These are phyloP conservation scores for Rachicladosporium sp. DNA, from an alignment of 2,329 filamentous ascomycete genomes.

Conservation along the genomic window DNA sequence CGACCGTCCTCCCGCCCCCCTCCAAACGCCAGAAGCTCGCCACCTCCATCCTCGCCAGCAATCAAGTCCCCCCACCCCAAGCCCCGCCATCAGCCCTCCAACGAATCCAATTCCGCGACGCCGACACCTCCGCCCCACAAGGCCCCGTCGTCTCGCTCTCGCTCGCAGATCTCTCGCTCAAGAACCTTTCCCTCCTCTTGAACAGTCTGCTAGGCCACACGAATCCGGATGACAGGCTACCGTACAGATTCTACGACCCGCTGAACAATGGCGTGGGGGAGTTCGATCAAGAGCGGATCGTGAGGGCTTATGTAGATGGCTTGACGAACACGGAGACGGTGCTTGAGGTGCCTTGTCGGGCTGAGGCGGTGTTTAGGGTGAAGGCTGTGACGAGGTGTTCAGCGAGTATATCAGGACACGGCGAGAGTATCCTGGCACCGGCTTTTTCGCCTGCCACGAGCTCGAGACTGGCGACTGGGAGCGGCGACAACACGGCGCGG, in stretches of 20 bases:
- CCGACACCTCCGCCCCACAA: slow-evolving; percentile 55
- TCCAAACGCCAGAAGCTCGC: slow-evolving; percentile 79
- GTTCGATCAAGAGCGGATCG: slow-evolving; percentile 23
- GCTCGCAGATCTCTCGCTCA: slow-evolving; percentile 72
- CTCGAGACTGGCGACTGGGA: slow-evolving; percentile 70
- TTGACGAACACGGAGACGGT: slow-evolving; percentile 45
- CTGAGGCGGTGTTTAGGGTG: slow-evolving; percentile 88
- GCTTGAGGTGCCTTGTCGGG: slow-evolving; percentile 53
- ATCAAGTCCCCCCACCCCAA: slow-evolving; percentile 61
- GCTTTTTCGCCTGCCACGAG: slow-evolving; percentile 75
- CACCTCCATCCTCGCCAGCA: slow-evolving; percentile 54
- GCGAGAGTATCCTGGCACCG: slow-evolving; percentile 74
- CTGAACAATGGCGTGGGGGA: slow-evolving; percentile 33
- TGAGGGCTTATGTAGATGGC: slow-evolving; percentile 35
- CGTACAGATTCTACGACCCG: slow-evolving; percentile 50
- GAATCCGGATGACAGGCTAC: slow-evolving; percentile 49
- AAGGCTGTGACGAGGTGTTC: slow-evolving; percentile 84
- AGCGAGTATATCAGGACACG: slow-evolving; percentile 79
- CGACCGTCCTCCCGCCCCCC: slow-evolving; percentile 69
- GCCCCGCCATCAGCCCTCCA: slow-evolving; percentile 54
- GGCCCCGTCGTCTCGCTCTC: slow-evolving; percentile 64
- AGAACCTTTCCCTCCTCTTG: slow-evolving; percentile 75
- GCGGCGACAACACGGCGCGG: slow-evolving; percentile 78
- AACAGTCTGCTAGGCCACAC: slow-evolving; percentile 64
- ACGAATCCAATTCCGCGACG: slow-evolving; percentile 71